Conservation (phyloP, 257 asterid species). For the Gynochthodes officinalis region DNA sequence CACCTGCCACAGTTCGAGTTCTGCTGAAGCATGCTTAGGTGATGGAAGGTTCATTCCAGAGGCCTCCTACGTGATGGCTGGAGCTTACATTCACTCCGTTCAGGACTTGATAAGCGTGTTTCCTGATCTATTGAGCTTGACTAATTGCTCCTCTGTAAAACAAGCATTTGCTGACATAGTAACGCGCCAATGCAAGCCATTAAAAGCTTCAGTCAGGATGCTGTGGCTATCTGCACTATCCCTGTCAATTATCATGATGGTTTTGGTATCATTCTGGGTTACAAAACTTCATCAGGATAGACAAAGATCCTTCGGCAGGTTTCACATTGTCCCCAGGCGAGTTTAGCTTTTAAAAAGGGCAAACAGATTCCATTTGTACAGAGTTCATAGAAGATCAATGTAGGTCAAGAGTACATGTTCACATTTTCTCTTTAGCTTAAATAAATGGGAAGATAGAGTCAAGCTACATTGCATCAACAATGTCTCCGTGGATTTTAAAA, state of each 20-base stretch:
- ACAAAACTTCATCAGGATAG: conserved; percentile 38
- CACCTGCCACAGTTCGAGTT: conserved; percentile 33
- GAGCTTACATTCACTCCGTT: conserved; percentile 43
- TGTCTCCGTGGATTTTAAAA: too few species aligned
- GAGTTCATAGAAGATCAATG: not conserved
- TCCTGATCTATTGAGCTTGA: conserved; percentile 45
- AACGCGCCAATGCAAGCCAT: conserved; percentile 43
- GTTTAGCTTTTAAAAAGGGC: not conserved
- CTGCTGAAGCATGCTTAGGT: conserved; percentile 25
- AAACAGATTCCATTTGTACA: not conserved
- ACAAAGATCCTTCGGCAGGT: conserved; percentile 29
- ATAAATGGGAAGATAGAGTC: too few species aligned
- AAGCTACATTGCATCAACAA: too few species aligned
- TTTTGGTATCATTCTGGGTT: conserved; percentile 37
- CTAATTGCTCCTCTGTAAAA: conserved; percentile 34
- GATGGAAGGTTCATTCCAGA: conserved; percentile 46
- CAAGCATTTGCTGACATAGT: conserved; percentile 39
- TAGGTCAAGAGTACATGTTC: not conserved
- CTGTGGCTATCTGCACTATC: conserved; percentile 44
- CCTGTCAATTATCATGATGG: conserved; percentile 41
- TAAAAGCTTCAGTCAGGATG: conserved; percentile 21
- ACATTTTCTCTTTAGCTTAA: too few species aligned
- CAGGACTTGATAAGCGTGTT: conserved; percentile 37
- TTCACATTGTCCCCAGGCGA: conserved; percentile 28
- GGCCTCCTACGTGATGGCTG: conserved; percentile 26